Base-by-base conservation (phyloP, 2,329 filamentous ascomycete genomes). In the Aspergillus pseudotamarii region DNA sequence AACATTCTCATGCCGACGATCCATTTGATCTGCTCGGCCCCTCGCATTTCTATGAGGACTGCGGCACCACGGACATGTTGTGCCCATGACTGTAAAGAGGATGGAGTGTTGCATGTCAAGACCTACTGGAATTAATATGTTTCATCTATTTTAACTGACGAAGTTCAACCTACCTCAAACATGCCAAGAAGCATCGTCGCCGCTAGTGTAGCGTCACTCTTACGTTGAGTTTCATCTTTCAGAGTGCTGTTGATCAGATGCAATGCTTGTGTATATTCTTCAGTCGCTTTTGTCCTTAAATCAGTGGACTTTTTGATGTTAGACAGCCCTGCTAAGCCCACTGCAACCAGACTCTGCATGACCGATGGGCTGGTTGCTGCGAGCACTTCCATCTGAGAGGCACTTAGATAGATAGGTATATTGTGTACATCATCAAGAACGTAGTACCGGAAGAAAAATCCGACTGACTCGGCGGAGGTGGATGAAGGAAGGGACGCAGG, bases 171-270 rank as follows among this genome's bases (percentile, higher is more conserved):
- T 34, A 63, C 61, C 57, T 63, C 61, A 38, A 63, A 63, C 61
- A 63, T 63, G 32, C 56, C 57, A 34, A 63, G 56, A 34, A 63
- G 57, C 16, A 63, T 59, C 38, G 59, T 43, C 8, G 55, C 57
- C 14, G 58, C 59, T n/a, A 63, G 51, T 2, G 61, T 59, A 14
- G 51, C 56, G 36, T 63, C 57, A 6, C 59, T 26, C 16, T 50
- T 38, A 5, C 36, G 45, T 3, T 50, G 14, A 34, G 10, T 16
- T 50, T 57, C 46, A 14, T 28, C 55, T 38, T 51, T 48, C 30
- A 63, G 43, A 23, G 57, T 51, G 6, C 26, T 19, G 28, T 59
- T 63, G 10, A 57, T 59, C 6, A 63, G 38, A 12, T 48, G 36
- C 28, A 63, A 36, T 4, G 61, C 61, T 50, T 43, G 43, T 16